phyloP scores from a whole-genome alignment of 192 early-diverging fungal species.

The Allomyces macrogynus region DNA sequence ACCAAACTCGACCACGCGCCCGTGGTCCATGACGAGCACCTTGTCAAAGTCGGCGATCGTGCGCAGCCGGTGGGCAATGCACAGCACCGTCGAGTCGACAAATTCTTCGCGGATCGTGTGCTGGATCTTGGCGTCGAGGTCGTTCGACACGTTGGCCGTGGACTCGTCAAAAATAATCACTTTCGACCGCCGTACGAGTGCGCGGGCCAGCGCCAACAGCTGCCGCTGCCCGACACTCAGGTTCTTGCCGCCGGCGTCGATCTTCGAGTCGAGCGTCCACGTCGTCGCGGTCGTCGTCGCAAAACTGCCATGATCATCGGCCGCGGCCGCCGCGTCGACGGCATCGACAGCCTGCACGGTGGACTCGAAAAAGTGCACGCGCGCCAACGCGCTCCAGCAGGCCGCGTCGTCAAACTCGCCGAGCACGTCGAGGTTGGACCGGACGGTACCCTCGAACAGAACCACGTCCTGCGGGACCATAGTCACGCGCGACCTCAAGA shows the following conservation, averaged over 20 bases:
- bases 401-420: constrained; percentile 49
- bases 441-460: constrained; percentile 52
- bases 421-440: constrained; percentile 82
- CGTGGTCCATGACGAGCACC: constrained; percentile 1
- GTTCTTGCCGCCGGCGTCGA: constrained; percentile 67
- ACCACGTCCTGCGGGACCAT: constrained; percentile 88
- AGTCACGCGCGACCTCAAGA: constrained; percentile 53
- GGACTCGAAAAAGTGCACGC: constrained; percentile 30
- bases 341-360: no score
- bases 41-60: constrained; percentile 25
- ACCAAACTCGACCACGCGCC: constrained; percentile 10
- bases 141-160: constrained; percentile 70
- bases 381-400: constrained; percentile 54
- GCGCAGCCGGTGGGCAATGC: constrained; percentile 72
- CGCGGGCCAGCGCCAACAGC: constrained; percentile 55
- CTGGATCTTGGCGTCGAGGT: constrained; percentile 73
- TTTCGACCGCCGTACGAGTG: constrained; percentile 41
- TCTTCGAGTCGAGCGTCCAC: constrained; percentile 44
- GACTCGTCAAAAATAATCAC: constrained; percentile 73
- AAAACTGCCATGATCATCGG: no score
- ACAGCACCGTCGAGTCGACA: constrained; percentile 50
- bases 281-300: neutral
- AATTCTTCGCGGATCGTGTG: constrained; percentile 64
- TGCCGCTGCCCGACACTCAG: constrained; percentile 64
- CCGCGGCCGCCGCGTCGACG: no score